Evolutionary conservation across 306 rosid species (phyloP), one percentile per base, ranked within the genome.

Genomic region (Cucurbita argyrosperma): DNA sequence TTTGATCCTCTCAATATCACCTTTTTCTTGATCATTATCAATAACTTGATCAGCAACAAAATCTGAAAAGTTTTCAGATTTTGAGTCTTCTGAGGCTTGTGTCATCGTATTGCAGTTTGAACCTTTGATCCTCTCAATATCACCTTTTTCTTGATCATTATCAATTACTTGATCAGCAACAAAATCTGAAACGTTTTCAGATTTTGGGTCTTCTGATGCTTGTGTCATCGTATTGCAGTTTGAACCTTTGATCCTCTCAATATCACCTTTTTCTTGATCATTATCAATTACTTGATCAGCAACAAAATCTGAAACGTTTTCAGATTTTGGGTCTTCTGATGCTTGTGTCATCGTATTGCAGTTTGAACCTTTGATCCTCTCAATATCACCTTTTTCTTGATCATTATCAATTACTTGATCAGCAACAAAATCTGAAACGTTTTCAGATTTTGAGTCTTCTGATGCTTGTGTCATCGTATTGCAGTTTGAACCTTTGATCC

Each of bases 281-380:
- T 72, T 35, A 50, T 40, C 75, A 39, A 39, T 19, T 9, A 9
- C 53, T 4, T 43, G 53, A n/a, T 66, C 14, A 51, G 2, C 72
- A 43, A 5, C 16, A 49, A 67, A 71, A 51, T 51, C 55, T 51
- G 19, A 51, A 14, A 6, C 1, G 1, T 51, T 51, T 51, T 51
- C 19, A 81, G 80, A 78, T 75, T 83, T 80, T 53, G 71, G 78
- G 79, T 70, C 79, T 61, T 68, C 61, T 79, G 84, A 69, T 18
- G 42, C 21, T 12, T 56, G 74, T 62, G 46, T 42, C 66, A 57
- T 14, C 9, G 18, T 39, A 66, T 79, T 74, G 16, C 53, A 30
- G 47, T 57, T 67, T 10, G 47, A 43, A 43, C 47, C 11, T 9
- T 8, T 43, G 11, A 63, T 38, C 59, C 77, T 26, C 43, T 43